Conservation (phyloP, 345 rosid species). For the Eucalyptus guilfoylei region DNA sequence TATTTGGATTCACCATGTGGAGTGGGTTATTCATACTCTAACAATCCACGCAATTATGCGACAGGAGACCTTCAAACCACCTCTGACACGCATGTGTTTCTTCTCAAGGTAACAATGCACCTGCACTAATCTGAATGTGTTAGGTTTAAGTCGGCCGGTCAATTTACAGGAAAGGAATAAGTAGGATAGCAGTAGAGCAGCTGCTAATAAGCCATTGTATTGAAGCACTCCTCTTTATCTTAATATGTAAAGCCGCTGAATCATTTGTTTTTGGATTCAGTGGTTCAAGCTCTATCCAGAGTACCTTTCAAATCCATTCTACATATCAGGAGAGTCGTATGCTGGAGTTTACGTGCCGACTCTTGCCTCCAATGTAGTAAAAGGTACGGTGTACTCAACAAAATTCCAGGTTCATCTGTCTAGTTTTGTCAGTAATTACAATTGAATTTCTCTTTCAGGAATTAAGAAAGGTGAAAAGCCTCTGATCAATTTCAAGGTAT, state of each 20-base stretch:
- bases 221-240: neutral
- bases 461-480: conserved; percentile 15
- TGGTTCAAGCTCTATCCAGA: conserved; percentile 34
- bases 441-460: neutral
- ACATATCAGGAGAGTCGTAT: conserved; percentile 34
- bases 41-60: neutral
- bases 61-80: conserved; percentile 37
- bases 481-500: conserved; percentile 26
- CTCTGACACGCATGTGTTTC: conserved; percentile 27
- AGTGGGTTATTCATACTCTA: conserved; percentile 44
- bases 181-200: neutral
- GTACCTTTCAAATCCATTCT: conserved; percentile 23
- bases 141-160: neutral
- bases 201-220: neutral
- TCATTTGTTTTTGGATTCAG: neutral
- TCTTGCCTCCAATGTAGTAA: conserved; percentile 14
- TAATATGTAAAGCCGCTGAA: neutral
- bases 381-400: neutral
- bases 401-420: neutral
- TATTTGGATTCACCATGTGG: conserved; percentile 58
- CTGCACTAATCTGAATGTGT: neutral
- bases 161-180: neutral
- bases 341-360: conserved; percentile 35
- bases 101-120: conserved; percentile 26
- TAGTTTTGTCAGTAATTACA: neutral